Evolutionary conservation across 1,284 basidiomycete genomes (phyloP), one percentile per base, ranked within the genome.

Genomic region (Golubevia pallescens): DNA sequence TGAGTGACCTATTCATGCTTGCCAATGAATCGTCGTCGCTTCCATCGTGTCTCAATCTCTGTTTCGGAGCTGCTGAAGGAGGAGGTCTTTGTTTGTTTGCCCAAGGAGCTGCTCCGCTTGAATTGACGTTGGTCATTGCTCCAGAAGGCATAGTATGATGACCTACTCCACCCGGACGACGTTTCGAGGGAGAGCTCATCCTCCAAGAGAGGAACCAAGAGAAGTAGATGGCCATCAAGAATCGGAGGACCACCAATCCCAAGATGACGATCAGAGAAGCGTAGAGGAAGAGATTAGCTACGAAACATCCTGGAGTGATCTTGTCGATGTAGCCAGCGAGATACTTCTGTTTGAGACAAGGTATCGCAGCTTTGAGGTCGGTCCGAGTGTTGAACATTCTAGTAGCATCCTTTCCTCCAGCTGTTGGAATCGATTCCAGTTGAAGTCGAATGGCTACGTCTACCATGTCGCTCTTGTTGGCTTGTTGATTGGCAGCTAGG

Each of bases 81-180:
- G 74, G 70, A 16, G 75, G 75, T 19, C 71, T 69, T 56, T 67
- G 67, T 68, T 78, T 77, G 65, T 77, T 77, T 56, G 78, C 81
- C 96, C 96, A 98, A 3, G 96, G 96, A 0, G 96, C 96, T 1
- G 94, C 94, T 8, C 95, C 95, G 63, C 90, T 91, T 73, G 88
- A 95, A 88, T 95, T 91, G 70, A 97, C 88, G 6, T 93, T 92
- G 63, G 94, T 86, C 84, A 96, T 97, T 65, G 96, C 95, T 53
- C 95, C 96, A 84, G 92, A 93, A 2, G 96, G 96, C 90, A 98
- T 90, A 67, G 97, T 93, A 1, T 93, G 92, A n/a, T 95, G 95
- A 74, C 92, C 93, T 81, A 97, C 92, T 57, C 90, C 94, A 19
- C 90, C 59, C 48, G 53, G 58, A 32, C 62, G 24, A 52, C 57